These are phyloP conservation scores for Gloeostereum incarnatum DNA, from an alignment of 768 basidiomycete species.

Conservation along the genomic window DNA sequence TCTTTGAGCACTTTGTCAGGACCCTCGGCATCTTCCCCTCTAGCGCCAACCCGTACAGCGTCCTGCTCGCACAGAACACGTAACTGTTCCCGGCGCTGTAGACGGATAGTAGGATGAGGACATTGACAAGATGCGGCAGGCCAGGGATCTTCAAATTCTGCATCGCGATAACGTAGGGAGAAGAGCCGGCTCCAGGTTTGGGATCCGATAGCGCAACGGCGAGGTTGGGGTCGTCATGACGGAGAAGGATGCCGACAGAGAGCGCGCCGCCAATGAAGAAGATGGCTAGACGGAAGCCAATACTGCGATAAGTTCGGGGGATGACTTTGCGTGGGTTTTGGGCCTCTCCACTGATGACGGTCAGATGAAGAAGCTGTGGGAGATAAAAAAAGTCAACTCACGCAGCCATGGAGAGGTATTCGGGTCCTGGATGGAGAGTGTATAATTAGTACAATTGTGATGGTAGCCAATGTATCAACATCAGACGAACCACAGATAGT, in stretches of 20 bases:
- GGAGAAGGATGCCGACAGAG: slow-evolving; percentile 70
- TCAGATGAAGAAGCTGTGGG: too few relatives aligned
- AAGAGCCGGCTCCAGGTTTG: slow-evolving; percentile 44
- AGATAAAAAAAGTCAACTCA: too few relatives aligned
- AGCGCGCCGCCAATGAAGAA: slow-evolving; percentile 72
- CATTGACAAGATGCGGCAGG: slow-evolving; percentile 66
- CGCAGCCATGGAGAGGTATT: slow-evolving; percentile 51
- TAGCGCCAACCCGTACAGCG: slow-evolving; percentile 44
- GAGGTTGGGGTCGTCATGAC: slow-evolving; percentile 54
- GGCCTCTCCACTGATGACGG: slow-evolving; percentile 69
- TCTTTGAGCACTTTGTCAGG: slow-evolving; percentile 40
- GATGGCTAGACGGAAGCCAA: slow-evolving; percentile 67
- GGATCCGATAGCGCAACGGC: slow-evolving; percentile 39
- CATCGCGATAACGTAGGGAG: slow-evolving; percentile 85
- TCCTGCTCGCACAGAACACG: slow-evolving; percentile 48
- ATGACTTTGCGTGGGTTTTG: slow-evolving; percentile 60
- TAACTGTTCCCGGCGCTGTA: slow-evolving; percentile 69
- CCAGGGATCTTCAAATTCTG: slow-evolving; percentile 52
- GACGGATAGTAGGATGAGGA: slow-evolving; percentile 50
- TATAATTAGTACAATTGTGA: not conserved
- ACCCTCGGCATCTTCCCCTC: slow-evolving; percentile 48
- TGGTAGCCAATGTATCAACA: slow-evolving; percentile 1
- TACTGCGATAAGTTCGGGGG: slow-evolving; percentile 60
- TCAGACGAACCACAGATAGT: slow-evolving; percentile 39
- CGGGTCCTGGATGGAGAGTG: slow-evolving; percentile 23